A percentile compares a stretch with the other conserved stretches of the same genome.
Evolutionary conservation across 1,139 yeast genomes (phyloP).

Genomic region (Hansenula lynferdii): DNA sequence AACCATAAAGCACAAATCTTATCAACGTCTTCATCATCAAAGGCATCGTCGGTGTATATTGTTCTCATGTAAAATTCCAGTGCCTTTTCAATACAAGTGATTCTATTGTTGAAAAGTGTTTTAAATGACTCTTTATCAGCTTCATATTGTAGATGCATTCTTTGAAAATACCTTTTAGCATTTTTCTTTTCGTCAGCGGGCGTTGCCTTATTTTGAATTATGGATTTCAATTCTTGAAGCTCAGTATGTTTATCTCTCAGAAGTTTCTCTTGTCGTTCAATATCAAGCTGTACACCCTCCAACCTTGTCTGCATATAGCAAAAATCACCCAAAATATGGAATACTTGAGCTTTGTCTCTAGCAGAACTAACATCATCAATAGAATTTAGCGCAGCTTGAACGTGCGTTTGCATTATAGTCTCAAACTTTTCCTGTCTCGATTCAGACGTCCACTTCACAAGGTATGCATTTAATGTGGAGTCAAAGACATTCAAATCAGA

Average conservation of each 20-base stretch:
- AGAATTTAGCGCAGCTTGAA: constrained; percentile 36
- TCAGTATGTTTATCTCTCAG: constrained; percentile 39
- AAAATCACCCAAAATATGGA: constrained; percentile 62
- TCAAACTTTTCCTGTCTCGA: constrained; percentile 67
- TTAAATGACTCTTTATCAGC: constrained; percentile 47
- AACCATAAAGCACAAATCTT: constrained; percentile 87
- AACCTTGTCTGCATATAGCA: constrained; percentile 65
- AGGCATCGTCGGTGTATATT: constrained; percentile 39
- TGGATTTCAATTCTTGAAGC: constrained; percentile 41
- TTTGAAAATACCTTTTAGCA: constrained; percentile 46
- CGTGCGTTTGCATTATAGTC: constrained; percentile 50
- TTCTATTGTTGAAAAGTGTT: constrained; percentile 32
- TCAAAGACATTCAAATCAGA: constrained; percentile 25
- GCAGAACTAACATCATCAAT: constrained; percentile 18
- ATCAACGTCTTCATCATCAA: constrained; percentile 60
- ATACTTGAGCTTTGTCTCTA: constrained; percentile 38
- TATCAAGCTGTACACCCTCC: constrained; percentile 37
- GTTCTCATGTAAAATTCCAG: constrained; percentile 57
- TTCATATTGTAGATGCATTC: constrained; percentile 41
- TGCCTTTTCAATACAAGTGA: constrained; percentile 48
- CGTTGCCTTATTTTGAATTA: constrained; percentile 35
- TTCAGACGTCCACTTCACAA: constrained; percentile 68
- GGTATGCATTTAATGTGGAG: constrained; percentile 38
- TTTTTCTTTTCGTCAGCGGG: constrained; percentile 40
- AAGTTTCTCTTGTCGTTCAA: constrained; percentile 37